These are phyloP conservation scores for Marsdenia floribunda DNA, from an alignment of 257 asterid species.

Conservation along the genomic window DNA sequence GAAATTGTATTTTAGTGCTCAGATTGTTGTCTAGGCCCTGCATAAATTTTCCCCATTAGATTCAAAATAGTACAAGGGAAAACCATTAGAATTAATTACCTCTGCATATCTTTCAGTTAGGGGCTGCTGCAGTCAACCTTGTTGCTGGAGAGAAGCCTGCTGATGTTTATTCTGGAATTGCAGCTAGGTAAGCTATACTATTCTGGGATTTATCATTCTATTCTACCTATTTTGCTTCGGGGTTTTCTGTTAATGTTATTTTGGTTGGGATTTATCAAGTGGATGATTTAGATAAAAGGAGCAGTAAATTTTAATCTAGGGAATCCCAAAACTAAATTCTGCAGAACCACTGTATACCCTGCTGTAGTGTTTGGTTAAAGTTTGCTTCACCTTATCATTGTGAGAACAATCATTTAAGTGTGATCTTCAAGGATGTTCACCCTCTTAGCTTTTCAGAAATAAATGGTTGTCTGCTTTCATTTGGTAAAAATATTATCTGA, in stretches of 20 bases:
- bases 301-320: background rate
- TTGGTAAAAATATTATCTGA: background rate
- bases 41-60: background rate
- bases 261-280: background rate
- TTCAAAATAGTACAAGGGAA: background rate
- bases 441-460: background rate
- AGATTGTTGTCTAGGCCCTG: background rate
- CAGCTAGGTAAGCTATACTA: conserved; percentile 60
- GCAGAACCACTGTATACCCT: background rate
- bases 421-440: background rate
- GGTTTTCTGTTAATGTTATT: background rate
- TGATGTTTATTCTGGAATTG: conserved; percentile 96
- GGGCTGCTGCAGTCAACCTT: conserved; percentile 97
- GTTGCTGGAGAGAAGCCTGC: conserved; percentile 92
- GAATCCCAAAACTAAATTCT: background rate
- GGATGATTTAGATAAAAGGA: background rate
- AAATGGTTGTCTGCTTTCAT: background rate
- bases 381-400: background rate
- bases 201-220: background rate
- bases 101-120: conserved; percentile 49
- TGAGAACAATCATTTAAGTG: background rate
- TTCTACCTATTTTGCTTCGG: background rate
- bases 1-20: no score
- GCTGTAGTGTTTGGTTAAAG: background rate
- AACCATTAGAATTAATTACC: background rate